Conservation (phyloP, 352 stramenopile genomes). For the Phytophthora sansomeana region DNA sequence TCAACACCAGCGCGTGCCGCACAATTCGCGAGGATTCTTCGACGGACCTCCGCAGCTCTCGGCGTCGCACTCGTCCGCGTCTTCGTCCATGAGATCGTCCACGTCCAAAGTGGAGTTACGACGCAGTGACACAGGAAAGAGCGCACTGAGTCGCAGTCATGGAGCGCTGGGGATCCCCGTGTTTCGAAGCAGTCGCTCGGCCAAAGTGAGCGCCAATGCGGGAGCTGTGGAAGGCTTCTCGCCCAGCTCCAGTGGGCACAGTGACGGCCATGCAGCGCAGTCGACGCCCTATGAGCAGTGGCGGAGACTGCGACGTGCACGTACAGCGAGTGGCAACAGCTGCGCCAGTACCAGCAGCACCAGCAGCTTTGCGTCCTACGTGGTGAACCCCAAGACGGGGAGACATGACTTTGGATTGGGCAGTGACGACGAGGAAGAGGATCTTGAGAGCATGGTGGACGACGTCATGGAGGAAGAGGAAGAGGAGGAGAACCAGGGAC, state of each 20-base stretch:
- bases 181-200: slow-evolving; percentile 53
- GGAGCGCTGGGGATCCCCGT: slow-evolving; percentile 45
- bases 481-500: slow-evolving; percentile 18
- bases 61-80: slow-evolving; percentile 7
- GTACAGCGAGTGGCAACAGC: slow-evolving; percentile 76
- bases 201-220: slow-evolving; percentile 28
- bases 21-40: slow-evolving; percentile 18
- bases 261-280: slow-evolving; percentile 10
- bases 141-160: slow-evolving; percentile 25
- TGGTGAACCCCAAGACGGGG: slow-evolving; percentile 53
- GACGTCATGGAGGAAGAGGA: slow-evolving; percentile 18
- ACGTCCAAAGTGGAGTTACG: slow-evolving; percentile 36
- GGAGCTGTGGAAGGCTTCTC: slow-evolving; percentile 23
- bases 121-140: slow-evolving; percentile 21
- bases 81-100: slow-evolving; percentile 22
- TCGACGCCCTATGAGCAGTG: slow-evolving; percentile 46
- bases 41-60: slow-evolving; percentile 29
- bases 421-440: slow-evolving; percentile 36
- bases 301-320: slow-evolving; percentile 50
- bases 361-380: slow-evolving; percentile 59
- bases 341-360: slow-evolving; percentile 64
- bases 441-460: slow-evolving; percentile 29
- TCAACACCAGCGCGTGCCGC: slow-evolving; percentile 26
- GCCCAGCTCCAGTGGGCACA: slow-evolving; percentile 21
- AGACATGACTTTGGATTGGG: slow-evolving; percentile 50